Evolutionary conservation across 2,329 filamentous ascomycete species (phyloP).

Genomic region (Fusarium paranaense): DNA sequence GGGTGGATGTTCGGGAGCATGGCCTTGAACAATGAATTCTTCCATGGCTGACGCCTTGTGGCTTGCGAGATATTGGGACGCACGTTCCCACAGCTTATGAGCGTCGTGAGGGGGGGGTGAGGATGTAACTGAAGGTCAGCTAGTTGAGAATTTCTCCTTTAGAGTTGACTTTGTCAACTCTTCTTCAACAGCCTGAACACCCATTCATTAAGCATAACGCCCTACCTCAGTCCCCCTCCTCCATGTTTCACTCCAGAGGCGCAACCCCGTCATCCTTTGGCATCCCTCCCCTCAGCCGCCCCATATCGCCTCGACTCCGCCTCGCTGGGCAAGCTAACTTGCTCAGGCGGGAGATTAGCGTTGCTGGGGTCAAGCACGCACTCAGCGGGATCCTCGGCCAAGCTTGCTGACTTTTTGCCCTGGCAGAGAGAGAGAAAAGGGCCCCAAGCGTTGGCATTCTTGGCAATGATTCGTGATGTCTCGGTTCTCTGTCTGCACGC

Average conservation of each 20-base stretch:
- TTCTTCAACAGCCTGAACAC: neutral
- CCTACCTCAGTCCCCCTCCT: neutral
- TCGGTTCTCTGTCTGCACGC: neutral
- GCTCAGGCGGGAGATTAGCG: slow-evolving; percentile 21
- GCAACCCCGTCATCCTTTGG: slow-evolving; percentile 5
- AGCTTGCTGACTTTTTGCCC: neutral
- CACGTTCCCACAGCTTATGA: slow-evolving; percentile 2
- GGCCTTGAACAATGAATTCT: neutral
- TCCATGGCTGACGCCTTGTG: neutral
- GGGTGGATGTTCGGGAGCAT: neutral
- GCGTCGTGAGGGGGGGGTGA: neutral
- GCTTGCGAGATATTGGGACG: neutral
- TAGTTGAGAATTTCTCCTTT: neutral
- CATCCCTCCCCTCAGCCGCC: neutral
- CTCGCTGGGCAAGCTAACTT: slow-evolving; percentile 26
- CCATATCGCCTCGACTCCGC: slow-evolving; percentile 12
- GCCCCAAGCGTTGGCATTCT: neutral
- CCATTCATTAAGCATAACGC: neutral
- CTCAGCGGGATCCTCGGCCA: neutral
- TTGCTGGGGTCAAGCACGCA: neutral
- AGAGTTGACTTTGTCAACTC: neutral
- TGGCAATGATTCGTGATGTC: slow-evolving; percentile 4
- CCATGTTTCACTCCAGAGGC: slow-evolving; percentile 17
- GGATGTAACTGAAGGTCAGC: neutral
- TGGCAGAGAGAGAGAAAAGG: neutral